Evolutionary conservation across 2,329 filamentous ascomycete genomes (phyloP), one percentile per base, ranked within the genome.

Genomic region (Sporothrix schenckii): DNA sequence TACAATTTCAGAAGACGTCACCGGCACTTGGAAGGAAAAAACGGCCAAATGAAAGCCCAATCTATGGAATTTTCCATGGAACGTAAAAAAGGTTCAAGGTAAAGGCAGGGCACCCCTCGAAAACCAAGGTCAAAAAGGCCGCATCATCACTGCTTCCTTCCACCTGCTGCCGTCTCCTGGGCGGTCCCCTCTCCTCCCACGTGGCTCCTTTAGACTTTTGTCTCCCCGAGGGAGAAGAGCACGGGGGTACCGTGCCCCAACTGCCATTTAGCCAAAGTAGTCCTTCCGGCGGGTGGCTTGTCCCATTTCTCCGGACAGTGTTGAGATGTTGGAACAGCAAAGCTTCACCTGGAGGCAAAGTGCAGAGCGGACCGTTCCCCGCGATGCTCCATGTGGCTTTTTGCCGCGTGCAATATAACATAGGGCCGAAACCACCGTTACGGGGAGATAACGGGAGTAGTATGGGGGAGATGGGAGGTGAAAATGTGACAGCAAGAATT

Each of bases 391-490:
- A n/a, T 68, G 39, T 60, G 66, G 66, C 52, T 41, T 41, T 41
- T 3, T 49, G 3, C 14, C 21, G 50, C 11, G n/a, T 54, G 27
- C 11, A 61, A 61, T 52, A 52, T 60, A 52, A 24, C 44, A 61
- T 61, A 69, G 67, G 44, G 44, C 54, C 54, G 54, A 69, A 69
- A 41, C 44, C 67, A 61, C 67, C 67, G 54, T 69, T 50, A 60
- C 41, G 39, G 24, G 21, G 10, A 24, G 47, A 24, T 24, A 44
- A 63, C 34, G 34, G 34, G 34, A 34, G 34, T 7, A 34, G 34
- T 34, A 34, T 34, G 34, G 34, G 34, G 34, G 21, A 27, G 39
- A 39, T 21, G 34, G 24, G 21, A 65, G 14, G 14, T 0, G 30
- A 44, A 16, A 34, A n/a, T 19, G 24, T 4, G 14, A 9, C 14